Evolutionary conservation across 371 early-diverging fungal genomes (phyloP), one percentile per base, ranked within the genome.

Genomic region (Actinomortierella wolfii): DNA sequence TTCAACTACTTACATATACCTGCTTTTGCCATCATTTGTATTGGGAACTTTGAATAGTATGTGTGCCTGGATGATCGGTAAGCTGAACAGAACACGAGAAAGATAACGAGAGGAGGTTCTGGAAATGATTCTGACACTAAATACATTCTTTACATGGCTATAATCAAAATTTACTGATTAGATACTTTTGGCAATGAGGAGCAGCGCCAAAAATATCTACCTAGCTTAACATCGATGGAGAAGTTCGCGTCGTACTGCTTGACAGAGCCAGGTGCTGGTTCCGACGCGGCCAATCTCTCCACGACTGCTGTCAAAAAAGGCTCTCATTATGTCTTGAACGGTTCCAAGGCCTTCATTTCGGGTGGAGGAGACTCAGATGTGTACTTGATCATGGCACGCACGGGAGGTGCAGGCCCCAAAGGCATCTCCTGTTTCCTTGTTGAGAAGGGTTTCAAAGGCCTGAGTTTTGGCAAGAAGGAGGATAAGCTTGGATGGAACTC

Each of bases 181-280:
- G 70, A 86, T 54, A 24, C 56, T 4, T 88, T 79, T 57, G 88
- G 81, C 18, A 57, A 40, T 28, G 68, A 83, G 26, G 79, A 78
- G 54, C 81, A 82, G 53, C 70, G 77, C 20, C 67, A 74, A 57
- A 83, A 82, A 68, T 84, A 78, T 60, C 43, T 86, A 20, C 82
- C 82, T 23, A 21, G 43, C 13, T 39, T 88, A 29, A 60, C 76
- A 9, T 70, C 59, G 41, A 85, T 86, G 84, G 73, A 83, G 56
- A 56, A 70, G 17, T 62, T 83, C 49, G 85, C 78, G 0, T 86
- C 87, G 1, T 88, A 88, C 66, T 88, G 88, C 62, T 56, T 88
- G 42, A 88, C 94, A 9, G 94, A 93, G 59, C 92, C 93, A 29
- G 84, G 86, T 3, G 88, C 91, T 17, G 94, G 94, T 18, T 87